A percentile compares a stretch with the other conserved stretches of the same genome.
phyloP scores from a whole-genome alignment of 208 protist genomes.

The Acanthamoeba healyi region DNA sequence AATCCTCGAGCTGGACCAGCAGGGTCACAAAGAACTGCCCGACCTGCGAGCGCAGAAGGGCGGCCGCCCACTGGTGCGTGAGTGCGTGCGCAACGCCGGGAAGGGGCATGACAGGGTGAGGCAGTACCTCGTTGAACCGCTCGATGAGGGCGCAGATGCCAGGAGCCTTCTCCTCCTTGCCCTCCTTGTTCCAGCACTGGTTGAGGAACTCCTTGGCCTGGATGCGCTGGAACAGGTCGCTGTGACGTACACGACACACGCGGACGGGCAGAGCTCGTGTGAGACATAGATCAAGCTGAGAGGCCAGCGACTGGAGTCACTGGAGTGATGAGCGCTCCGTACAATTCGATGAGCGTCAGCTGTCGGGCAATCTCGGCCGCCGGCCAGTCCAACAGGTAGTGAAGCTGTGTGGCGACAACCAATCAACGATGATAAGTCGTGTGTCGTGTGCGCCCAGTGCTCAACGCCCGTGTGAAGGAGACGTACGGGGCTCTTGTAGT shows the following conservation, averaged over 20 bases:
- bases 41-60: not conserved
- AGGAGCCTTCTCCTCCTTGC: constrained; percentile 63
- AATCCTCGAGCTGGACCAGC: constrained; percentile 21
- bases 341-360: constrained; percentile 68
- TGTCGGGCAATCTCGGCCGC: constrained; percentile 39
- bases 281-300: no score
- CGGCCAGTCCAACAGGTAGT: constrained; percentile 36
- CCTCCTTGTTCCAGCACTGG: constrained; percentile 68
- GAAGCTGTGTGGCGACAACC: not conserved
- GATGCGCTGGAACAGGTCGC: constrained; percentile 66
- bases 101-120: no score
- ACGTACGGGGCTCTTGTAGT: constrained; percentile 26
- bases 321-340: no score
- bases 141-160: constrained; percentile 54
- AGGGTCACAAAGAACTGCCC: constrained; percentile 21
- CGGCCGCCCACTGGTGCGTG: no score
- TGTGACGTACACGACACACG: not conserved
- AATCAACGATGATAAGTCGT: not conserved
- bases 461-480: not conserved
- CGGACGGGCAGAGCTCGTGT: no score
- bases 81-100: no score
- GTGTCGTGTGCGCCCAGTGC: not conserved
- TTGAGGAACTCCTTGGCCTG: constrained; percentile 68
- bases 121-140: constrained; percentile 29
- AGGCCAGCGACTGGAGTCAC: not conserved